A percentile compares a stretch with the other conserved stretches of the same genome.
Conservation (phyloP, 139 green algal species). For the Coccomyxa sp. region DNA sequence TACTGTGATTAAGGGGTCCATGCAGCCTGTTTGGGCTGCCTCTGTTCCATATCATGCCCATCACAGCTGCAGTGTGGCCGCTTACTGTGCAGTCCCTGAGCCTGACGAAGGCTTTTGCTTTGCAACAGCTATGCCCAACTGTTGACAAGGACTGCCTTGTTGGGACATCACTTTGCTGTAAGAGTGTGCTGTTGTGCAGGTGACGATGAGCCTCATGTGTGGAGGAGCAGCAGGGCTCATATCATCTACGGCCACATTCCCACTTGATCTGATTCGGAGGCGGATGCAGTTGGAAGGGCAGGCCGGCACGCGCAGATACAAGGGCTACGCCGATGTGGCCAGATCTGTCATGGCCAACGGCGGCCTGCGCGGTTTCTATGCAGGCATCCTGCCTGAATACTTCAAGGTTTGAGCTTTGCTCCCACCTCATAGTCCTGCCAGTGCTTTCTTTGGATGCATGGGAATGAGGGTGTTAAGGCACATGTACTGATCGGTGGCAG, state of each 20-base stretch:
- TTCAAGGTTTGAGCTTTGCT: slow-evolving; percentile 62
- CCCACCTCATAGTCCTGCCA: not conserved
- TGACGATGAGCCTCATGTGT: slow-evolving; percentile 63
- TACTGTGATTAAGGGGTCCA: too few species aligned
- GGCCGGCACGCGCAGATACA: slow-evolving; percentile 23
- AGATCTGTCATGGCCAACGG: slow-evolving; percentile 39
- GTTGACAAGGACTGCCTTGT: too few species aligned
- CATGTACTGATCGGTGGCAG: not conserved
- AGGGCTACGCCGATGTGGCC: slow-evolving; percentile 49
- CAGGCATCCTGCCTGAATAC: slow-evolving; percentile 85
- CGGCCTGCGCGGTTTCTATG: slow-evolving; percentile 65
- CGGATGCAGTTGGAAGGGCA: slow-evolving; percentile 77
- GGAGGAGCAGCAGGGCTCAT: slow-evolving; percentile 72
- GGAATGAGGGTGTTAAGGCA: not conserved
- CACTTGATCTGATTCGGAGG: slow-evolving; percentile 79
- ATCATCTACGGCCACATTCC: slow-evolving; percentile 84
- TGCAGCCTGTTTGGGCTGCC: too few species aligned
- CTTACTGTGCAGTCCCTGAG: too few species aligned
- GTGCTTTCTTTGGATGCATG: not conserved
- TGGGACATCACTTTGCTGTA: too few species aligned
- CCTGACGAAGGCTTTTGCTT: too few species aligned
- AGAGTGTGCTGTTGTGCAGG: slow-evolving; percentile 6
- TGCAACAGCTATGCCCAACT: too few species aligned
- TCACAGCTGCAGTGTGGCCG: too few species aligned
- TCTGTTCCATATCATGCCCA: too few species aligned